Conservation (phyloP, 2,329 filamentous ascomycete species). For the Paraphoma chrysanthemicola region DNA sequence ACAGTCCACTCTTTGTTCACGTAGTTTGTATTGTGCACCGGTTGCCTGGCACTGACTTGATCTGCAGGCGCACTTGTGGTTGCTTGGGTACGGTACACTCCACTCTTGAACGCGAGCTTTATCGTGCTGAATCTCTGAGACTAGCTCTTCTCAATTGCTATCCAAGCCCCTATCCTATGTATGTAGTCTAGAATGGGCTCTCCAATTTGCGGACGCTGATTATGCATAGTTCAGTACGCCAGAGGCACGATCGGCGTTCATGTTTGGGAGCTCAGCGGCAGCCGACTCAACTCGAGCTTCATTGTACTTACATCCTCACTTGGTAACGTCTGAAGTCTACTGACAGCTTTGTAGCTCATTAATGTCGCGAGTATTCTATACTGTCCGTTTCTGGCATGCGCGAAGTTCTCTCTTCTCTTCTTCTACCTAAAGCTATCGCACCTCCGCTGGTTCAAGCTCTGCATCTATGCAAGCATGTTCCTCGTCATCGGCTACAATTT, state of each 20-base stretch:
- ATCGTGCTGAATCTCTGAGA: neutral
- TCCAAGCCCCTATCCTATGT: conserved; percentile 17
- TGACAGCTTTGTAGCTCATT: conserved; percentile 1
- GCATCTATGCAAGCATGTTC: conserved; percentile 23
- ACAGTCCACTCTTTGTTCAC: neutral
- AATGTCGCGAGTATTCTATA: conserved; percentile 17
- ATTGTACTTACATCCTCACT: conserved; percentile 4
- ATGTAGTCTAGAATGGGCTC: neutral
- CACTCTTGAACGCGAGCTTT: neutral
- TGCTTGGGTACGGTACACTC: conserved; percentile 14
- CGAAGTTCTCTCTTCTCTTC: conserved; percentile 29
- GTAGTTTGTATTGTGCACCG: neutral
- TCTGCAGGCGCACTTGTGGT: conserved; percentile 13
- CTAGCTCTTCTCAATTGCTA: conserved; percentile 13
- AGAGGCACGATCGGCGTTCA: conserved; percentile 26
- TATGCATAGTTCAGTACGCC: too few relatives aligned
- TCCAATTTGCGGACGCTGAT: too few relatives aligned
- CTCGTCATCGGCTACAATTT: conserved; percentile 26
- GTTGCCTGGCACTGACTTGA: neutral
- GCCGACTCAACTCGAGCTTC: conserved; percentile 14
- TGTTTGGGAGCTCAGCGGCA: conserved; percentile 25
- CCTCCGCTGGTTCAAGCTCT: conserved; percentile 16
- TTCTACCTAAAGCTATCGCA: conserved; percentile 23
- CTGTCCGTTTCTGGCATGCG: conserved; percentile 20
- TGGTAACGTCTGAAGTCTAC: neutral